Conservation (phyloP, 139 green algal species). For the Microglena sp. region DNA sequence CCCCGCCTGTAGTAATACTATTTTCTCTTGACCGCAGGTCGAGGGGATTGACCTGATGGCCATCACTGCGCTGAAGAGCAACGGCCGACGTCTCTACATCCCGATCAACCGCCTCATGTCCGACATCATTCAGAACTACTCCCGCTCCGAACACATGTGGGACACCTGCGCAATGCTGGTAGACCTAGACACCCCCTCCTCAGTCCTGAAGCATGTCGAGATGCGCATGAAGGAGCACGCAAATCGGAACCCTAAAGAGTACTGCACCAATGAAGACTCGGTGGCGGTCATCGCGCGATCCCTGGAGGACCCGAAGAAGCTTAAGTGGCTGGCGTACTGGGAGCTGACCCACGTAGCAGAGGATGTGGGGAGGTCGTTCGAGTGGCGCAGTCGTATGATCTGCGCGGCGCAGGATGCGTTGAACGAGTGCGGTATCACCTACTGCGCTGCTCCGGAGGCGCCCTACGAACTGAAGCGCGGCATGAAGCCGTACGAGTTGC, state of each 20-base stretch:
- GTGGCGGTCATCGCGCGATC: not conserved
- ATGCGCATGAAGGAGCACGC: not conserved
- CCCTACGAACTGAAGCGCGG: too few relatives aligned
- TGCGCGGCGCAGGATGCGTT: too few relatives aligned
- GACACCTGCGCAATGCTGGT: constrained; percentile 35
- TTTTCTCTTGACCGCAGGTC: too few relatives aligned
- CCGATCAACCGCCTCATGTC: constrained; percentile 37
- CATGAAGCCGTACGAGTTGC: too few relatives aligned
- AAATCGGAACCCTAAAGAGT: not conserved
- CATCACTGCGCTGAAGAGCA: constrained; percentile 29
- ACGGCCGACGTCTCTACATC: constrained; percentile 36
- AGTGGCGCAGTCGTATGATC: too few relatives aligned
- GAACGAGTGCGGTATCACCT: too few relatives aligned
- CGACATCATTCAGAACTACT: constrained; percentile 40
- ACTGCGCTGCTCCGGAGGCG: too few relatives aligned
- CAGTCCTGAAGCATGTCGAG: constrained; percentile 29
- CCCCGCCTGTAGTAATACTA: too few relatives aligned
- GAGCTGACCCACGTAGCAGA: not conserved
- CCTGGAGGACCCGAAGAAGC: not conserved
- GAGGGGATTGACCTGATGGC: constrained; percentile 50
- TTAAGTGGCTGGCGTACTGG: not conserved
- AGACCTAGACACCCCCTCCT: constrained; percentile 23
- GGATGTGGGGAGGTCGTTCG: not conserved
- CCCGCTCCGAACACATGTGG: constrained; percentile 24
- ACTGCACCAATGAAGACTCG: not conserved